These are phyloP conservation scores for Shiraia sp. DNA, from an alignment of 2,329 filamentous ascomycete species.

Conservation along the genomic window DNA sequence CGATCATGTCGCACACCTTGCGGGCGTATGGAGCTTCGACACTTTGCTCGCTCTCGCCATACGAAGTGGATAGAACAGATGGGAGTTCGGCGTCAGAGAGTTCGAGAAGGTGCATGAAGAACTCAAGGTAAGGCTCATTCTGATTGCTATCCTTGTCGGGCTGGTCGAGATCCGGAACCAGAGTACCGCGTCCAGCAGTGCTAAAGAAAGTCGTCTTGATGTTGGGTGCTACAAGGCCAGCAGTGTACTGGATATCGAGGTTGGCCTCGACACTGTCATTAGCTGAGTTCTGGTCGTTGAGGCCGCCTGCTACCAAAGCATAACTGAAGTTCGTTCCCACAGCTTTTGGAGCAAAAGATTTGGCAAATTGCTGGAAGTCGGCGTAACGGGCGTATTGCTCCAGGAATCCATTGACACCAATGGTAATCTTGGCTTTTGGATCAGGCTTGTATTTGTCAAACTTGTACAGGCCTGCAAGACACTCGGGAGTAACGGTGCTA, in stretches of 20 bases:
- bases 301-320: slow-evolving; percentile 45
- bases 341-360: slow-evolving; percentile 46
- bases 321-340: slow-evolving; percentile 51
- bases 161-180: slow-evolving; percentile 55
- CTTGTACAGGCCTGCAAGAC: slow-evolving; percentile 53
- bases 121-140: slow-evolving; percentile 54
- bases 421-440: slow-evolving; percentile 39
- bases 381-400: slow-evolving; percentile 54
- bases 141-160: slow-evolving; percentile 46
- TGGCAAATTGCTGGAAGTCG: slow-evolving; percentile 50
- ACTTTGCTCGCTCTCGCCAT: slow-evolving; percentile 47
- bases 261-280: slow-evolving; percentile 54
- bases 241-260: slow-evolving; percentile 55
- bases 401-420: slow-evolving; percentile 54
- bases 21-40: slow-evolving; percentile 43
- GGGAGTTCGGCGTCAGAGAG: slow-evolving; percentile 42
- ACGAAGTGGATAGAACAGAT: slow-evolving; percentile 44
- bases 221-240: slow-evolving; percentile 48
- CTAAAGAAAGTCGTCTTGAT: slow-evolving; percentile 53
- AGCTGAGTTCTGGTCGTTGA: slow-evolving; percentile 39
- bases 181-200: slow-evolving; percentile 51
- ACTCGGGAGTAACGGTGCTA: slow-evolving; percentile 50
- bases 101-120: slow-evolving; percentile 42
- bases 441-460: slow-evolving; percentile 46
- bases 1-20: slow-evolving; percentile 46